phyloP scores from a whole-genome alignment of 2,329 filamentous ascomycete species.

The Aureobasidium sp. region DNA sequence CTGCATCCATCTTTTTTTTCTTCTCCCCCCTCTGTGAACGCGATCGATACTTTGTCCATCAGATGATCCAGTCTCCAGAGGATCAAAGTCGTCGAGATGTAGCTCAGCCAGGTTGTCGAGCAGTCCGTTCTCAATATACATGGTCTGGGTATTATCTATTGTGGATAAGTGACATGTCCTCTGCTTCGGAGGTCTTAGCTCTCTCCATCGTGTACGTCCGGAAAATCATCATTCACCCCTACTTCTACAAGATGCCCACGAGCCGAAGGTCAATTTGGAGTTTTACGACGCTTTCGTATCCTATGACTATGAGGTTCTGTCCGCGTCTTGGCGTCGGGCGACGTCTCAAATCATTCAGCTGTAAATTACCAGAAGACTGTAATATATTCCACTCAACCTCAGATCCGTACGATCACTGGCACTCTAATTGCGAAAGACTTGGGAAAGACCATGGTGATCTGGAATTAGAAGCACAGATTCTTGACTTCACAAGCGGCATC shows the following conservation, averaged over 20 bases:
- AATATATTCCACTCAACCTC: not conserved
- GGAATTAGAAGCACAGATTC: not conserved
- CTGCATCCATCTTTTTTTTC: not conserved
- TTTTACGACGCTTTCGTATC: not conserved
- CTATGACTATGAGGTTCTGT: not conserved
- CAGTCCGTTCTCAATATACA: not conserved
- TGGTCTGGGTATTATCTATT: not conserved
- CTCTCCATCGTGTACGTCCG: not conserved
- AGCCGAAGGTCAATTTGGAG: not conserved
- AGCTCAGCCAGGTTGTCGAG: not conserved
- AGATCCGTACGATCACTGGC: not conserved
- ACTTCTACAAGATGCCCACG: not conserved
- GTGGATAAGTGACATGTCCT: not conserved
- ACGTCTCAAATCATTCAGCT: not conserved
- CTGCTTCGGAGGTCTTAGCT: not conserved
- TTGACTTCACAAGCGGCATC: not conserved
- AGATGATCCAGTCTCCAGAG: not conserved
- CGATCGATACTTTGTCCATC: not conserved
- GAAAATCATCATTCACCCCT: not conserved
- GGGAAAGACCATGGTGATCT: not conserved
- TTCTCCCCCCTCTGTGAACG: not conserved
- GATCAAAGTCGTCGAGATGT: not conserved
- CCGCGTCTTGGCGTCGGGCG: not conserved
- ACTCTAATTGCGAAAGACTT: not conserved
- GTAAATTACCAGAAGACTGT: not conserved